Percentiles rank a stretch among this genome's conserved stretches.
Evolutionary conservation across 495 filamentous ascomycete genomes (phyloP).

Genomic region (Hyaloscypha finlandica): DNA sequence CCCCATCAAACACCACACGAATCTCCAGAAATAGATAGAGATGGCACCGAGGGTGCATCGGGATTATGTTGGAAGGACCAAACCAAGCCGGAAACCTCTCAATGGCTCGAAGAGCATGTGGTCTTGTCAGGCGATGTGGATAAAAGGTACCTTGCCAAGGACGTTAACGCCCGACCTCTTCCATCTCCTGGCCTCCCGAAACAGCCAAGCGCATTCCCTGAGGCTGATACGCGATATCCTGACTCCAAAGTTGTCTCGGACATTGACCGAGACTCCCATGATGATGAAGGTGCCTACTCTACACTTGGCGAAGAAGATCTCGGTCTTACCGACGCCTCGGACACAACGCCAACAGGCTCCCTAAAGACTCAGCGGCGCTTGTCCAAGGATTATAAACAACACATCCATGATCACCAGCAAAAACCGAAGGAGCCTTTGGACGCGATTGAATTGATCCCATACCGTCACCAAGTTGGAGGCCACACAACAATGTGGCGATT

Average conservation of each 20-base stretch:
- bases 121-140: conserved; percentile 33
- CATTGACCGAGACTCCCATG: conserved; percentile 38
- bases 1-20: conserved; percentile 74
- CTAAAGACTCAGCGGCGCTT: conserved; percentile 30
- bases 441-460: conserved; percentile 94
- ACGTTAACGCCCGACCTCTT: conserved; percentile 28
- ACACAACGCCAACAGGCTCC: conserved; percentile 36
- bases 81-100: background rate
- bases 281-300: conserved; percentile 38
- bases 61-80: conserved; percentile 28
- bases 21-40: conserved; percentile 32
- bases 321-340: conserved; percentile 34
- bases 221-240: conserved; percentile 51
- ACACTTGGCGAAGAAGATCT: conserved; percentile 30
- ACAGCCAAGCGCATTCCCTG: conserved; percentile 46
- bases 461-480: conserved; percentile 94
- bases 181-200: conserved; percentile 42
- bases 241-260: conserved; percentile 52
- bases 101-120: conserved; percentile 34
- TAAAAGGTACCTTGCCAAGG: conserved; percentile 35
- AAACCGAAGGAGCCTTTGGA: conserved; percentile 66
- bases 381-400: conserved; percentile 38
- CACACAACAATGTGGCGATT: conserved; percentile 97
- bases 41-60: conserved; percentile 2
- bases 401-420: conserved; percentile 47